Evolutionary conservation across 805 yeast species (phyloP), one percentile per base, ranked within the genome.

Genomic region (Dipodascus albidus): DNA sequence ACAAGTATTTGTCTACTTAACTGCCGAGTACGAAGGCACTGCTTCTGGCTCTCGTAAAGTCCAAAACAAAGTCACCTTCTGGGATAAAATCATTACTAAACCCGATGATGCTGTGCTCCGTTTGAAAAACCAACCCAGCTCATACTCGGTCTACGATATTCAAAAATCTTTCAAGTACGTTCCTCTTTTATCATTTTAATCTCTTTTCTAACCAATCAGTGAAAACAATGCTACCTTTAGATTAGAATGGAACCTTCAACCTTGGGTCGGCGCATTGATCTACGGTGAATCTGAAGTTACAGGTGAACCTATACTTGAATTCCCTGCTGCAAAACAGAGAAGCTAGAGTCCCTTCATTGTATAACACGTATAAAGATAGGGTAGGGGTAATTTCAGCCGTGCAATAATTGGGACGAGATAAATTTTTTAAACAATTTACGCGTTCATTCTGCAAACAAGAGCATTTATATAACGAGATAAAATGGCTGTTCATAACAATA

Each of bases 201-300:
- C 11, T 41, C 47, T 17, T 41, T 17, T 4, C 19, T n/a, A 17
- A 20, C 47, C 22, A 41, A 64, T 83, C 56, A 71, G 79, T 50
- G 80, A 78, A 52, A 79, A 85, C 61, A 78, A 83, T 21, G 87
- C 95, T 20, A 73, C 70, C 2, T 72, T 91, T 54, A 79, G 75
- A 56, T 72, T 91, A 52, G 89, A 87, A 58, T 91, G 96, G 91
- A 90, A 90, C 65, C 76, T 91, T 49, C 98, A 91, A 70, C 99
- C 99, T 1, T 76, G 82, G 66, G 80, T 91, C 4, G 99, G 99
- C 11, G 80, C 88, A 0, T 70, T 91, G 57, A 65, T 81, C 0
- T 85, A 73, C 67, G 96, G 96, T 2, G 75, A 77, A 52, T 75
- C 80, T 1, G 57, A 44, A 17, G 56, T 58, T 20, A 42, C 49